phyloP scores from a whole-genome alignment of 2,329 filamentous ascomycete genomes.

The Diplodia scrobiculata region DNA sequence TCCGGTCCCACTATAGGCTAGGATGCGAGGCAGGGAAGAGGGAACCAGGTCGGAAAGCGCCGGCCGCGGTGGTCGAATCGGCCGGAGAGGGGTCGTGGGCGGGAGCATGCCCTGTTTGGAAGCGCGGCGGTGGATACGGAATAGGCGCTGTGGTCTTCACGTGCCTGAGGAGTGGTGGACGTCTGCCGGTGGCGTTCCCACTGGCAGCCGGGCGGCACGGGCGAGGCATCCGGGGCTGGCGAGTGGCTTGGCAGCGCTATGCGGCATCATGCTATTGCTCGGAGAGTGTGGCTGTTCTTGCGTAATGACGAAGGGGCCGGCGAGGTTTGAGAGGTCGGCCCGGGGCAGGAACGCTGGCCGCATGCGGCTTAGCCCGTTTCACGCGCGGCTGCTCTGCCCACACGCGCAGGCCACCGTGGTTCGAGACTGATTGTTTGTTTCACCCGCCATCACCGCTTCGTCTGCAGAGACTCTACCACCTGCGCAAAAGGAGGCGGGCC shows the following conservation, averaged over 20 bases:
- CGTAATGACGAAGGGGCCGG: conserved; percentile 20
- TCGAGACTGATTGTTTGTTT: conserved; percentile 23
- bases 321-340: conserved; percentile 12
- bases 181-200: neutral
- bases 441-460: neutral
- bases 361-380: conserved; percentile 19
- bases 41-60: conserved; percentile 9
- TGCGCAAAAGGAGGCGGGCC: neutral
- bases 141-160: conserved; percentile 11
- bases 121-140: neutral
- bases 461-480: neutral
- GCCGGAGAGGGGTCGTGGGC: neutral
- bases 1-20: conserved; percentile 20
- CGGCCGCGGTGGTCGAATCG: conserved; percentile 8
- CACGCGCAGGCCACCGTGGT: conserved; percentile 21
- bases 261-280: conserved; percentile 19
- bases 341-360: conserved; percentile 5
- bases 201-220: conserved; percentile 7
- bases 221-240: conserved; percentile 22
- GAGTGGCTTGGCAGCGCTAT: conserved; percentile 5
- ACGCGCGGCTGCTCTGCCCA: neutral
- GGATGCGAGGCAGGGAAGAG: conserved; percentile 13
- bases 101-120: neutral
- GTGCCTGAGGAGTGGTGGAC: neutral
- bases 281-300: conserved; percentile 10